Evolutionary conservation across 495 filamentous ascomycete species (phyloP), one percentile per base, ranked within the genome.

Genomic region (Hyaloscypha bicolor): DNA sequence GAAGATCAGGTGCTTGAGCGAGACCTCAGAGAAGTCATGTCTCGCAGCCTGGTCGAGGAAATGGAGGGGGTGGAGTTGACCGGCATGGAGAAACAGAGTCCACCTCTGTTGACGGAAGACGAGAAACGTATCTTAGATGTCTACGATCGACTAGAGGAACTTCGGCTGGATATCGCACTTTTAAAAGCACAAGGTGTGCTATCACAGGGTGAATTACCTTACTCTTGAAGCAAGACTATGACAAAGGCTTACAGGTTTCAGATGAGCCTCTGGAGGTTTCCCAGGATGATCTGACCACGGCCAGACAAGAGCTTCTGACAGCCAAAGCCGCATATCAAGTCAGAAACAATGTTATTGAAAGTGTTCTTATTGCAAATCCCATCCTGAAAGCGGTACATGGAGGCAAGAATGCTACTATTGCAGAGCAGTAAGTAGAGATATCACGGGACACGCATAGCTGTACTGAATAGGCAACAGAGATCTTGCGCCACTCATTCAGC

Each of bases 381-480:
- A 88, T 88, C 57, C 77, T 96, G 60, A 92, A 91, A 72, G 89
- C 92, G 1, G 85, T 93, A 60, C 91, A 94, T 74, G 78, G 86
- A 58, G 90, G 87, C 56, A 87, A 83, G 3, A 83, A 86, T 55
- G 81, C 85, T n/a, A 86, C 85, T 3, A 83, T 83, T 55, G 78
- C 87, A 67, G 91, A 94, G 76, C 83, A 88, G 91, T 92, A 84
- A 61, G 62, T 51, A 30, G 25, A 33, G 58, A 32, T 21, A 53
- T 51, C 32, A 16, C 48, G 29, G 14, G 22, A 25, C 21, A 21
- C 9, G 21, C 12, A 42, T 67, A 35, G 19, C 30, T 29, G 12
- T 21, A 55, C 45, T 65, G 52, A 25, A 31, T 55, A 21, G 35
- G 71, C 67, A 29, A 39, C 72, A 93, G 91, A 72, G 85, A 86